A percentile compares a stretch with the other conserved stretches of the same genome.
phyloP scores from a whole-genome alignment of 805 yeast species.

The Metschnikowia similis region DNA sequence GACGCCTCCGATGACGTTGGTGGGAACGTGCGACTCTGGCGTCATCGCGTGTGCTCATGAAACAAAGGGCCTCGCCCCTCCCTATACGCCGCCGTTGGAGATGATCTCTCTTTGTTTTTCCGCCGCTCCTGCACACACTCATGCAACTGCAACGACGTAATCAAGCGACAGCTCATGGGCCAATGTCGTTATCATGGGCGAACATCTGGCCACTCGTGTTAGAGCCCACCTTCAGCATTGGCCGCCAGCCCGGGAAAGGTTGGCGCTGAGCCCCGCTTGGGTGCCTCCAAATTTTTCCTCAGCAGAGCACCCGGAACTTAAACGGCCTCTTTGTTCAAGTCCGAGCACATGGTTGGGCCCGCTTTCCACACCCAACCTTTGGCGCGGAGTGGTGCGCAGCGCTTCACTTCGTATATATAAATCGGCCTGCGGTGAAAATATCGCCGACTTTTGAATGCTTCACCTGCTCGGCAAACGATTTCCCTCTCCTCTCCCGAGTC shows the following conservation, averaged over 20 bases:
- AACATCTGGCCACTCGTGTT: background rate
- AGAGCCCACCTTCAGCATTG: too few relatives aligned
- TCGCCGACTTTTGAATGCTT: background rate
- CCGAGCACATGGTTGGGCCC: background rate
- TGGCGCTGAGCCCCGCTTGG: too few relatives aligned
- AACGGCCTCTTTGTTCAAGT: background rate
- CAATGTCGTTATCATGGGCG: background rate
- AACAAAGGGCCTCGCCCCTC: background rate
- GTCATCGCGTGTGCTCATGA: background rate
- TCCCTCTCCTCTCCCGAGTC: background rate
- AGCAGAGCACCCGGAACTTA: background rate
- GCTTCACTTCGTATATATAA: slow-evolving; percentile 1
- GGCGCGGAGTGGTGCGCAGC: slow-evolving; percentile 4
- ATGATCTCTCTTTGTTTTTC: background rate
- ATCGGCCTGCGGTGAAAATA: background rate
- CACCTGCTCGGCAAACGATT: background rate
- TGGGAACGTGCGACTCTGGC: background rate
- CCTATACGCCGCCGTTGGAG: background rate
- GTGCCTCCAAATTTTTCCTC: too few relatives aligned
- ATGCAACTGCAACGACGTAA: slow-evolving; percentile 18
- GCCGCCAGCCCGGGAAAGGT: too few relatives aligned
- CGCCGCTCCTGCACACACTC: slow-evolving; percentile 3
- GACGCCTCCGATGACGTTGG: background rate
- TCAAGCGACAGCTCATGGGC: slow-evolving; percentile 2
- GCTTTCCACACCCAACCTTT: background rate